Evolutionary conservation across 2,329 filamentous ascomycete species (phyloP), one percentile per base, ranked within the genome.

Genomic region (Aspergillus jensenii): DNA sequence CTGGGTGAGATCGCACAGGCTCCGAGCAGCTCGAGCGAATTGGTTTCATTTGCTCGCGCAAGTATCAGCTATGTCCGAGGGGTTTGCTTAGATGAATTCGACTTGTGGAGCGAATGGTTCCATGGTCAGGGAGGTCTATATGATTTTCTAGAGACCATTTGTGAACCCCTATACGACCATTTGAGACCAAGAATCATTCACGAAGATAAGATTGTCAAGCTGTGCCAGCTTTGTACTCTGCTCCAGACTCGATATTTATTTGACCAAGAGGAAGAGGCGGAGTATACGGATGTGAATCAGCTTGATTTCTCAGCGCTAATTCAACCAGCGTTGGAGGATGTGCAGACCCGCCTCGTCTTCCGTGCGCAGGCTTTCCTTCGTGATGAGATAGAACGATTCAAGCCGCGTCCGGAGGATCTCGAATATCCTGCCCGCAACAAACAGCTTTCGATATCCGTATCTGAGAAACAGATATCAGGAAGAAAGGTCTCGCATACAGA

Each of bases 21-120:
- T 12, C 84, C 85, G 1, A 85, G 82, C 63, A 83, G 84, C 12
- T 83, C 82, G 2, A 84, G 83, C 54, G 86, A 89, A 63, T 75
- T 89, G n/a, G 82, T 89, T 12, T 76, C 82, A 0, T 89, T 89
- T 72, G 84, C 87, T 15, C 80, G 86, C 51, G 82, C 82, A 47
- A 85, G 84, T 62, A 87, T 89, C 58, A 84, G 84, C 68, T 89
- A 87, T 64, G 81, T 87, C 55, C 83, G 85, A 52, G 84, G 84
- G 4, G 82, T 89, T 15, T 89, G 86, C 62, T 74, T 87, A 54
- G 87, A 89, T 62, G 87, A 89, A 68, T 87, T 86, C 67, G 85
- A 87, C 53, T 74, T 89, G 7, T 89, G 86, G 85, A 79, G 79
- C 4, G 84, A 87, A 68, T 87, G 85, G 85, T 87, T 88, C 60